A percentile compares a stretch with the other conserved stretches of the same genome.
Conservation (phyloP, 768 basidiomycete genomes). For the Krasilnikovozyma curviuscula region DNA sequence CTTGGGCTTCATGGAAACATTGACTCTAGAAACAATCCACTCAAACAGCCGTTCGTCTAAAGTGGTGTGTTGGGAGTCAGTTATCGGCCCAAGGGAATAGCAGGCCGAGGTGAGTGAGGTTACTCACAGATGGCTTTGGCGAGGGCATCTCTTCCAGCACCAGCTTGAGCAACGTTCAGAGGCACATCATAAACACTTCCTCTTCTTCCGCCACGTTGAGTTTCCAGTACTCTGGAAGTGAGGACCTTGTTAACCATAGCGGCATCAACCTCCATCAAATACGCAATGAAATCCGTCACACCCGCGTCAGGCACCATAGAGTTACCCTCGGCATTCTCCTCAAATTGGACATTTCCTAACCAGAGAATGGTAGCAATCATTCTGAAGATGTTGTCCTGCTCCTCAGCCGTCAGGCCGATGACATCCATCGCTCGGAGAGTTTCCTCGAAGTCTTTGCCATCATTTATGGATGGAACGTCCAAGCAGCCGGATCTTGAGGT, state of each 20-base stretch:
- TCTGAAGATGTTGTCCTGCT: slow-evolving; percentile 82
- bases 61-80: background rate
- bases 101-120: too few species aligned
- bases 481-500: slow-evolving; percentile 82
- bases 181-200: slow-evolving; percentile 89
- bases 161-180: slow-evolving; percentile 70
- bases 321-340: slow-evolving; percentile 76
- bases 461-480: slow-evolving; percentile 76
- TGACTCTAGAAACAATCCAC: slow-evolving; percentile 94
- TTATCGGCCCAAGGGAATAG: background rate
- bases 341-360: slow-evolving; percentile 86
- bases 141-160: slow-evolving; percentile 71
- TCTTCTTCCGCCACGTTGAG: slow-evolving; percentile 71
- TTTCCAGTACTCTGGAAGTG: slow-evolving; percentile 72
- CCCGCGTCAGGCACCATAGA: slow-evolving; percentile 55
- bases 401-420: slow-evolving; percentile 64
- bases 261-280: slow-evolving; percentile 74
- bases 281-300: slow-evolving; percentile 87
- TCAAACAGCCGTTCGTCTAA: slow-evolving; percentile 30
- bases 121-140: slow-evolving; percentile 53
- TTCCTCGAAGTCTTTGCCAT: slow-evolving; percentile 65
- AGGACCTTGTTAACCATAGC: slow-evolving; percentile 67
- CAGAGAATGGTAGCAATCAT: slow-evolving; percentile 81
- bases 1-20: slow-evolving; percentile 86
- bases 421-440: slow-evolving; percentile 85